A percentile compares a stretch with the other conserved stretches of the same genome.
Evolutionary conservation across 2,329 filamentous ascomycete species (phyloP).

Genomic region (Pseudogymnoascus sp.): DNA sequence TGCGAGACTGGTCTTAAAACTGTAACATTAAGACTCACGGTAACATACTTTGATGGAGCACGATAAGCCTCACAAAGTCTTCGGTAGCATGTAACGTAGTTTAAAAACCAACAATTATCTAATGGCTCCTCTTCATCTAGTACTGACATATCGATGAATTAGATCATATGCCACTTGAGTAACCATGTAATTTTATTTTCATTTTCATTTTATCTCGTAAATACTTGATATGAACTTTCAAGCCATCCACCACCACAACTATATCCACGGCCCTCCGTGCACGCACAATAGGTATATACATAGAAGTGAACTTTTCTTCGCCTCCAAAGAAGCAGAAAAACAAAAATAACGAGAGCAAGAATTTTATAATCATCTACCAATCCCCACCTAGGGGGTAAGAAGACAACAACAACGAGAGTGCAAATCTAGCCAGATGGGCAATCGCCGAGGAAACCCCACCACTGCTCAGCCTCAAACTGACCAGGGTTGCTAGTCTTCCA

Average conservation of each 20-base stretch:
- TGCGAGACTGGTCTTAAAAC: background rate
- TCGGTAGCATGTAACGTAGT: background rate
- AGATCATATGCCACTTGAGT: background rate
- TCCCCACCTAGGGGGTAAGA: background rate
- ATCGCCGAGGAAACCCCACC: slow-evolving; percentile 56
- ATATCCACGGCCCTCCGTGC: background rate
- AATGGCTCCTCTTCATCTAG: background rate
- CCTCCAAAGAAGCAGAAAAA: background rate
- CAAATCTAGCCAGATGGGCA: slow-evolving; percentile 20
- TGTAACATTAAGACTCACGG: background rate
- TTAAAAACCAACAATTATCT: background rate
- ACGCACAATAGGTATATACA: slow-evolving; percentile 7
- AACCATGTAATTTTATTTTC: background rate
- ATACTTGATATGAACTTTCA: background rate
- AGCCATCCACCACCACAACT: background rate
- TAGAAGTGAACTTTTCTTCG: background rate
- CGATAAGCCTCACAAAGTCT: background rate
- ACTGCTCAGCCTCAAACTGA: slow-evolving; percentile 66
- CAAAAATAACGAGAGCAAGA: background rate
- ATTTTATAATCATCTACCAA: background rate
- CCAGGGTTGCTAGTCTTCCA: slow-evolving; percentile 62
- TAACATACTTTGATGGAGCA: no score
- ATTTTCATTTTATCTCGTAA: background rate
- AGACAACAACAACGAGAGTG: background rate
- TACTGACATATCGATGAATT: background rate